These are phyloP conservation scores for Linum trigynum DNA, from an alignment of 345 rosid species.

Conservation along the genomic window DNA sequence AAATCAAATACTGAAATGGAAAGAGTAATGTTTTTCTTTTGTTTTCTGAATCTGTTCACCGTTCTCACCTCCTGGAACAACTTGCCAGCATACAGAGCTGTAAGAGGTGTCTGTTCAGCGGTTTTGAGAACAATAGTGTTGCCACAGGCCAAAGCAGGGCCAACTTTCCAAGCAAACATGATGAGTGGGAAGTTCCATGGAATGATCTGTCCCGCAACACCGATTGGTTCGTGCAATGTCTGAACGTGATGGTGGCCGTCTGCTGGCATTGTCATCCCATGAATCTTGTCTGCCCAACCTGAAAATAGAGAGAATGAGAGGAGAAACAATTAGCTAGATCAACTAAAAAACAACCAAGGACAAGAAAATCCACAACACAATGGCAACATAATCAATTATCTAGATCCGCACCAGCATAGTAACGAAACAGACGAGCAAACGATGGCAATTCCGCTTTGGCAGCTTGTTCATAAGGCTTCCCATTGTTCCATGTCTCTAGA, in stretches of 20 bases:
- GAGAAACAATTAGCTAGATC: neutral
- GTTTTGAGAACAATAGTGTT: conserved; percentile 82
- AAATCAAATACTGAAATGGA: too few relatives aligned
- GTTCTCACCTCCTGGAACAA: conserved; percentile 66
- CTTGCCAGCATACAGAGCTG: conserved; percentile 51
- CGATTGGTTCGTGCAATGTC: conserved; percentile 81
- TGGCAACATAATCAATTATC: neutral
- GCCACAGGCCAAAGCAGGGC: conserved; percentile 88
- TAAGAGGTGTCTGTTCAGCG: conserved; percentile 86
- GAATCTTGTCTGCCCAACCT: conserved; percentile 99
- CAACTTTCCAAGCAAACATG: conserved; percentile 86
- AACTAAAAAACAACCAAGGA: neutral
- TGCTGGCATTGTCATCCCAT: conserved; percentile 69
- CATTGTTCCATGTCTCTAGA: conserved; percentile 89
- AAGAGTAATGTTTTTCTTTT: too few relatives aligned
- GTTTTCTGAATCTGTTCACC: neutral
- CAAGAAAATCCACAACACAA: neutral
- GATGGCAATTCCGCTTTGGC: conserved; percentile 62
- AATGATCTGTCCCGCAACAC: conserved; percentile 91
- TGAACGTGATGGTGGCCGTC: conserved; percentile 74
- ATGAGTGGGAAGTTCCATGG: conserved; percentile 98
- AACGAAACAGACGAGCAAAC: conserved; percentile 61
- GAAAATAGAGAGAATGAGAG: conserved; percentile 1
- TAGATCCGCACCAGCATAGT: conserved; percentile 57
- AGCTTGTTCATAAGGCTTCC: conserved; percentile 77